phyloP scores from a whole-genome alignment of 208 protist species.

The Wallacemonas rigidus region DNA sequence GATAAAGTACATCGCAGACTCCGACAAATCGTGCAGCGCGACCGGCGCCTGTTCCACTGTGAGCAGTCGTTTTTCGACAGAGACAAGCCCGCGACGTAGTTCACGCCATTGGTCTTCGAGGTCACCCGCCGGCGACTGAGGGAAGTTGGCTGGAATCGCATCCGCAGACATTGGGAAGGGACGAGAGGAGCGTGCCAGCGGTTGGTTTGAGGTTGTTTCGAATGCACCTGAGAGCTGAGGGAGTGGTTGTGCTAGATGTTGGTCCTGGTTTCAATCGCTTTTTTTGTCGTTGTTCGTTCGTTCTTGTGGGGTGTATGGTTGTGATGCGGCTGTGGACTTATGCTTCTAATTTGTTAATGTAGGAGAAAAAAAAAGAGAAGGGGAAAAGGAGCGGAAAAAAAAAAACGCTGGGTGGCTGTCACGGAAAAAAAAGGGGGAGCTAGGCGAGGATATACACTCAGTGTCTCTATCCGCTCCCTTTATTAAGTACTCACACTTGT shows the following conservation, averaged over 20 bases:
- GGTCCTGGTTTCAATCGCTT: too few species aligned
- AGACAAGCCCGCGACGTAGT: not conserved
- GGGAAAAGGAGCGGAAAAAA: not conserved
- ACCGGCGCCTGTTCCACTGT: not conserved
- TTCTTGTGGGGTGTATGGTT: too few species aligned
- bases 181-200: too few species aligned
- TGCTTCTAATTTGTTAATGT: not conserved
- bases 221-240: too few species aligned
- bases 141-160: not conserved
- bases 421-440: not conserved
- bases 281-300: slow-evolving; percentile 15
- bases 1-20: slow-evolving; percentile 8
- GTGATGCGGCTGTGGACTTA: not conserved
- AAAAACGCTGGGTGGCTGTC: not conserved
- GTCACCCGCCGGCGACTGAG: not conserved
- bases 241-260: too few species aligned
- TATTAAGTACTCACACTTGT: too few species aligned
- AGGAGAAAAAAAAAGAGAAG: not conserved
- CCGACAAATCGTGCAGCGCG: not conserved
- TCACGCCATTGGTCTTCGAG: not conserved
- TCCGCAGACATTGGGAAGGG: too few species aligned
- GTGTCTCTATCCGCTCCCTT: too few species aligned
- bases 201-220: too few species aligned
- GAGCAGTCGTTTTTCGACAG: not conserved
- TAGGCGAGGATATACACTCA: not conserved